Base-by-base conservation (phyloP, 1,139 yeast genomes). In the Zygosaccharomyces pseudobailii region DNA sequence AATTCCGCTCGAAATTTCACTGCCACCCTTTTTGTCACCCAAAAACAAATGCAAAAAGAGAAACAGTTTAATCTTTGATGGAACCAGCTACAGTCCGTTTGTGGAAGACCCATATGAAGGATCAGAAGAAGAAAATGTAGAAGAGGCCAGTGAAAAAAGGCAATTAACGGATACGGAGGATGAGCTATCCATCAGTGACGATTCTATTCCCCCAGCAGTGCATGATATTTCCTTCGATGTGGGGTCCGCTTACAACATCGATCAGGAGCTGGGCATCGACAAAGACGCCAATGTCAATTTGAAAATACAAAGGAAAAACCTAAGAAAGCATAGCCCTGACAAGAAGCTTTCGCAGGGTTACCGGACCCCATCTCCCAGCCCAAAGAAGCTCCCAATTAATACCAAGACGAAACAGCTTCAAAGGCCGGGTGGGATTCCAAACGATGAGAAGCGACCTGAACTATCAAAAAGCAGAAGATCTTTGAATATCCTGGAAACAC, bases 1-100 rank as follows among this genome's bases (percentile, higher is more conserved):
- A 2, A 59, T 70, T 1, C 73, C 73, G 4, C 56, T 67, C 17
- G 68, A 68, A 44, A 56, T 66, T 4, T 47, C 56, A 2, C 49
- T 69, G 6, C 73, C 73, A 9, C 72, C 72, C 6, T 55, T 51
- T 28, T 46, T 70, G 17, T 68, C 72, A 0, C 69, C 71, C 6
- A 49, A 49, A 35, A 68, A 68, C 50, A 62, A 58, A 46, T 24
- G 52, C 6, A 61, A 53, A 37, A 38, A 48, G 10, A 55, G 67
- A 36, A 49, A 41, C 5, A 57, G 59, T 46, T 41, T 63, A 31
- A 47, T 63, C 2, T 63, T 56, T 46, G 64, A 63, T 46, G 68
- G 68, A 4, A 53, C 53, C 19, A 60, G 63, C 2, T 63, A 63
- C 46, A 60, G 62, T 38, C 40, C 47, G 2, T 61, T 49, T 36